Conservation (phyloP, 1,284 basidiomycete genomes). For the Rhizoctonia solani region DNA sequence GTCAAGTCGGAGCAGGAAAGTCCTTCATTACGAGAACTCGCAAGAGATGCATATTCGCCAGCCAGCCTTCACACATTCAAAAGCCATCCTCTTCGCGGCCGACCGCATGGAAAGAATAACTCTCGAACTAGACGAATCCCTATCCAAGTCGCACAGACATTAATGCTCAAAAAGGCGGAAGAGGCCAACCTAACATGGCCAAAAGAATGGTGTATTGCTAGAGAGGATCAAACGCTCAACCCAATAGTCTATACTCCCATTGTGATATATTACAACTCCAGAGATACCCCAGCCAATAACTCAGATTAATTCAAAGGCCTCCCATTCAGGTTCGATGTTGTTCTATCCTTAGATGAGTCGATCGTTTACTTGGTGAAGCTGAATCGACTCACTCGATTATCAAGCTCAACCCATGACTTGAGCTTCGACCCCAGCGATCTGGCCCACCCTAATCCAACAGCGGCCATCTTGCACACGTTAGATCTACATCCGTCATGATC, state of each 20-base stretch:
- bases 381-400: constrained; percentile 50
- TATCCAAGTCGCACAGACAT: background rate
- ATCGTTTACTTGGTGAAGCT: constrained; percentile 54
- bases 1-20: constrained; percentile 1
- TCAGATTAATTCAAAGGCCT: constrained; percentile 54
- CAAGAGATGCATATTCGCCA: constrained; percentile 62
- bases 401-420: constrained; percentile 53
- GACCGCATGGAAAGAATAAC: constrained; percentile 38
- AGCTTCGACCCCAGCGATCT: constrained; percentile 60
- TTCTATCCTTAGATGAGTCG: constrained; percentile 44
- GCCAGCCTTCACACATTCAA: constrained; percentile 61
- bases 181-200: constrained; percentile 77
- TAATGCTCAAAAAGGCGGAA: constrained; percentile 37
- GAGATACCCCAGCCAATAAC: background rate
- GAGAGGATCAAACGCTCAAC: constrained; percentile 41
- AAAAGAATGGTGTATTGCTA: constrained; percentile 75
- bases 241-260: background rate
- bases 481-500: constrained; percentile 51
- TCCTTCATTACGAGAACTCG: constrained; percentile 52
- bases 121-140: background rate
- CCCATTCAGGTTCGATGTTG: constrained; percentile 58
- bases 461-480: constrained; percentile 61
- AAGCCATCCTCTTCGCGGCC: constrained; percentile 51
- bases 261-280: background rate
- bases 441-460: constrained; percentile 64